Percentiles rank a stretch among this genome's conserved stretches.
Conservation (phyloP, 2,329 filamentous ascomycete genomes). For the Chaetomium globosum region DNA sequence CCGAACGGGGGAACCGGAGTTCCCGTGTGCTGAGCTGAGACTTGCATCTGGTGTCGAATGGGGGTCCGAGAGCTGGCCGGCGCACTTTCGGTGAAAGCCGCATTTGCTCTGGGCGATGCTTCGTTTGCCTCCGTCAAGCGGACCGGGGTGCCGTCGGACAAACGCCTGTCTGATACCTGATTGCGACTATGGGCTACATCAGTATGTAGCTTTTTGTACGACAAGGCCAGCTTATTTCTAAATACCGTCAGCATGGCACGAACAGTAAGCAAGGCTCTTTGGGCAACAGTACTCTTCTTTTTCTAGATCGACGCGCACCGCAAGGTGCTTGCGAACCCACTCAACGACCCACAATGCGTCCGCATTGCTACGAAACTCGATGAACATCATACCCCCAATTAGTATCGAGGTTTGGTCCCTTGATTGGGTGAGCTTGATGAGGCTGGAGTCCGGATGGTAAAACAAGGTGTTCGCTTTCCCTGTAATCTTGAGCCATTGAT, state of each 20-base stretch:
- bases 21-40: slow-evolving; percentile 15
- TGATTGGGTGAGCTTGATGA: slow-evolving; percentile 30
- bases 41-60: slow-evolving; percentile 23
- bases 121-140: not conserved
- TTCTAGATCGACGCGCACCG: not conserved
- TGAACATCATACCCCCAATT: slow-evolving; percentile 23
- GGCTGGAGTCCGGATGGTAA: slow-evolving; percentile 20
- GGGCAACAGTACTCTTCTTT: slow-evolving; percentile 14
- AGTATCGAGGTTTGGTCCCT: slow-evolving; percentile 13
- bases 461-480: slow-evolving; percentile 14
- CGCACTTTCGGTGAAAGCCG: not conserved
- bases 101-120: not conserved
- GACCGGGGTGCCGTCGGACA: not conserved
- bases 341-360: slow-evolving; percentile 26
- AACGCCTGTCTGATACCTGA: not conserved
- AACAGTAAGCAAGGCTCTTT: not conserved
- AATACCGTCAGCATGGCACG: not conserved
- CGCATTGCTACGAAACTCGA: slow-evolving; percentile 19
- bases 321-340: slow-evolving; percentile 20
- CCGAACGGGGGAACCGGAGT: not conserved
- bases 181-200: slow-evolving; percentile 3
- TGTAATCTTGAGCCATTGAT: slow-evolving; percentile 33
- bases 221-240: slow-evolving; percentile 16
- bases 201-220: slow-evolving; percentile 11
- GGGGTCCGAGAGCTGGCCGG: slow-evolving; percentile 8